These are phyloP conservation scores for Chionographis japonica DNA, from an alignment of 106 monocot genomes.

Conservation along the genomic window DNA sequence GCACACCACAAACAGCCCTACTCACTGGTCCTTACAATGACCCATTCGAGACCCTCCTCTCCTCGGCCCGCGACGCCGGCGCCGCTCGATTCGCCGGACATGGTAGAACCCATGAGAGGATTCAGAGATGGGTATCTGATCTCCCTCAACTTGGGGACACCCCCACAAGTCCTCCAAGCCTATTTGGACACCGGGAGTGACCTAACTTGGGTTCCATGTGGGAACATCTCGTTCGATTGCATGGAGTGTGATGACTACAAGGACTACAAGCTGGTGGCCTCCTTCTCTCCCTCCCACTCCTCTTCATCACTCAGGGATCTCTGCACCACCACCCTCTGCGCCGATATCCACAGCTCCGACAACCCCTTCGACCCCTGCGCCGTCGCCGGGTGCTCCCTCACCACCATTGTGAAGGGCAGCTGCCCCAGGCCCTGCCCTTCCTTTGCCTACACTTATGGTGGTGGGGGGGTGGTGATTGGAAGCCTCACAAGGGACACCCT, in stretches of 20 bases:
- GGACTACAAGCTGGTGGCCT: conserved; percentile 4
- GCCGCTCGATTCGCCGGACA: conserved; percentile 5
- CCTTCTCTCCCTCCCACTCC: conserved; percentile 23
- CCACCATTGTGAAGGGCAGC: conserved; percentile 9
- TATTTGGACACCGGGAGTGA: conserved; percentile 47
- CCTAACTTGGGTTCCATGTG: conserved; percentile 42
- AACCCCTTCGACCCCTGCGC: conserved; percentile 31
- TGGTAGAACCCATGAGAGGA: conserved; percentile 33
- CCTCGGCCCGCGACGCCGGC: neutral
- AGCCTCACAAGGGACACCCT: conserved; percentile 27
- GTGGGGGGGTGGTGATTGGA: conserved; percentile 23
- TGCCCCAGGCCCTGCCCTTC: conserved; percentile 37
- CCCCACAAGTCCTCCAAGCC: conserved; percentile 25
- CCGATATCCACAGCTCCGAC: conserved; percentile 26
- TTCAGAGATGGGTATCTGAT: conserved; percentile 33
- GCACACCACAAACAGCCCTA: neutral
- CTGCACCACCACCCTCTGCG: conserved; percentile 26
- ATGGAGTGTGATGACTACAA: conserved; percentile 23
- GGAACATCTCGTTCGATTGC: conserved; percentile 23
- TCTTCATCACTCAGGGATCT: conserved; percentile 20
- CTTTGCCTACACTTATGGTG: conserved; percentile 45
- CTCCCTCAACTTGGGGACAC: conserved; percentile 29
- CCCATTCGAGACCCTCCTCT: conserved; percentile 15
- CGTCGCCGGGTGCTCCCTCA: conserved; percentile 20
- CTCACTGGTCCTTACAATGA: conserved; percentile 17